Evolutionary conservation across 106 monocot genomes (phyloP), one percentile per base, ranked within the genome.

Genomic region (Dendrobium huoshanense): DNA sequence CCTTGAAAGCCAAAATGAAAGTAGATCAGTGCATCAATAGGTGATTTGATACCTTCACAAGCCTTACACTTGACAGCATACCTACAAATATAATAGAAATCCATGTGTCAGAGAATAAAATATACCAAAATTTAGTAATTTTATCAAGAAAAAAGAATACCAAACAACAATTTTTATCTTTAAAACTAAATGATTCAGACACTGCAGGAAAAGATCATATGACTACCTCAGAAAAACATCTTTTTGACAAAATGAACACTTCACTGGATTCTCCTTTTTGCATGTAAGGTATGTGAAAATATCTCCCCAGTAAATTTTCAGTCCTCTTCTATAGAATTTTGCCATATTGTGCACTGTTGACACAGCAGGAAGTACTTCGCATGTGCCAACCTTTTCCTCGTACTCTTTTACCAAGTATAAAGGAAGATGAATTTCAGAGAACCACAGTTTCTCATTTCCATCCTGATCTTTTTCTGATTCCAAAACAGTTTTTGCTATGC

Each of bases 391-490:
- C 77, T 87, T 90, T 80, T 85, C 89, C 77, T 96, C 94, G 73
- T 85, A 92, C 40, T 88, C 86, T 80, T 94, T 92, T 75, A 94
- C 87, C 82, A 96, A 77, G 58, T 92, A 96, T 67, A 96, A 77
- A 48, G 96, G 94, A 47, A 96, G 77, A 85, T 92, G 81, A 48
- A 79, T 83, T 78, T 96, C 96, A 68, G 84, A 86, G 81, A 96
- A 94, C 96, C 96, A 96, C 29, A 90, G 78, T 72, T 86, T 94
- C 41, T 82, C 83, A 81, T 78, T 87, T 77, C 75, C 86, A 78
- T 86, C 83, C 31, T 80, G 55, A 45, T 18, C 72, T 42, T 79
- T 83, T 68, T 91, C 93, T 55, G 54, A 24, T 82, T 93, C 91
- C 56, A 92, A 42, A 43, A 96, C 82, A 85, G 94, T 89, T 72